Evolutionary conservation across 805 yeast genomes (phyloP), one percentile per base, ranked within the genome.

Genomic region (Sugiyamaella chiloensis): DNA sequence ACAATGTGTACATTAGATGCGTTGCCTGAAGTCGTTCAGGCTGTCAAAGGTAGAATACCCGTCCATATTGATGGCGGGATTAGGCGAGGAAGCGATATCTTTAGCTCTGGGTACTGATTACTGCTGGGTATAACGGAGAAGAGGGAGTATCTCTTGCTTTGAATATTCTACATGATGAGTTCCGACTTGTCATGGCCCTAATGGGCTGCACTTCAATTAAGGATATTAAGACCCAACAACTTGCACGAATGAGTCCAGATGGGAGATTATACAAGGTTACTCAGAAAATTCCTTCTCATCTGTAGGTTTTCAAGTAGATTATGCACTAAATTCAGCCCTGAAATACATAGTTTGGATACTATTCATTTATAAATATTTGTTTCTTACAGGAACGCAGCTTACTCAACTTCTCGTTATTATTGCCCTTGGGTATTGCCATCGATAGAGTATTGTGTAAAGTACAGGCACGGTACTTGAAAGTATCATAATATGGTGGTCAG

Each of bases 21-120:
- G 4, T 68, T 83, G 44, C 78, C 78, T 1, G 83, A 81, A 49
- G 73, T 79, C n/a, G 67, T 61, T 7, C 60, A 43, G 19, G 66
- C 63, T 8, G 65, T 57, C 6, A 32, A 41, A 7, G 69, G 72
- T 2, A 72, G 78, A 40, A 65, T 80, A 39, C 81, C 81, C 44
- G 70, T 82, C 7, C 82, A 70, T 56, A 60, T 83, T 27, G 87
- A 83, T 60, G 87, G 87, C 40, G 87, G 87, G 16, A 70, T 82
- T 29, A 69, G 85, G 48, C 70, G 85, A 57, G 87, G 85, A 5
- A 70, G 83, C 3, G 88, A 82, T 62, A 60, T 83, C n/a, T 60
- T 82, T 42, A 81, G 80, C 84, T 42, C 67, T 82, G 2, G 87
- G 87, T 5, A 87, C 87, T 4, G 79, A 74, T 32, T 81, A 80